Conservation (phyloP, 257 asterid species). For the Cordia subcordata region DNA sequence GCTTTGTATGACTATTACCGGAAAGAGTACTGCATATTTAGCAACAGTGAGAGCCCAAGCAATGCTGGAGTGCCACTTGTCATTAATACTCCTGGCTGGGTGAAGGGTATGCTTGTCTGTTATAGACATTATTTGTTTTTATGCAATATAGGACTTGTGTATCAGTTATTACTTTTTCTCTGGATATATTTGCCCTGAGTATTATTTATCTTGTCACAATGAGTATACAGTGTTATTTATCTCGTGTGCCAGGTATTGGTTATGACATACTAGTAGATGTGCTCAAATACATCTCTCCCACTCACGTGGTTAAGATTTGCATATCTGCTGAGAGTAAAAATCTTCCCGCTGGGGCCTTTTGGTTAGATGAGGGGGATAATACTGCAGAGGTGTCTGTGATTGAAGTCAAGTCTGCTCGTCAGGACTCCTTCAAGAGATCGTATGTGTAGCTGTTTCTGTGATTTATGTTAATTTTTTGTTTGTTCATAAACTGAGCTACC, state of each 20-base stretch:
- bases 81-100: constrained; percentile 97
- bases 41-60: constrained; percentile 24
- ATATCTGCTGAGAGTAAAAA: constrained; percentile 58
- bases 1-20: constrained; percentile 65
- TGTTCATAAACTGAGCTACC: not conserved
- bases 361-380: constrained; percentile 52
- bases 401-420: constrained; percentile 76
- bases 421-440: constrained; percentile 70
- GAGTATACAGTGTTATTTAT: constrained; percentile 3
- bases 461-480: not conserved
- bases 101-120: constrained; percentile 55
- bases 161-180: not conserved
- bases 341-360: constrained; percentile 83
- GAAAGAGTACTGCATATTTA: constrained; percentile 26
- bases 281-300: constrained; percentile 64
- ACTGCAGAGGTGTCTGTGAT: constrained; percentile 33
- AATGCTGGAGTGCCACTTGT: constrained; percentile 60
- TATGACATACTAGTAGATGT: constrained; percentile 78
- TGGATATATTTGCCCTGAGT: not conserved
- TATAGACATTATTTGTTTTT: constrained; percentile 9
- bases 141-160: not conserved
- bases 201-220: not conserved
- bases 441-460: constrained; percentile 24
- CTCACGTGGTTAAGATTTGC: constrained; percentile 76
- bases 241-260: constrained; percentile 66